Evolutionary conservation across 1,284 basidiomycete genomes (phyloP).

Genomic region (Tilletia caries): DNA sequence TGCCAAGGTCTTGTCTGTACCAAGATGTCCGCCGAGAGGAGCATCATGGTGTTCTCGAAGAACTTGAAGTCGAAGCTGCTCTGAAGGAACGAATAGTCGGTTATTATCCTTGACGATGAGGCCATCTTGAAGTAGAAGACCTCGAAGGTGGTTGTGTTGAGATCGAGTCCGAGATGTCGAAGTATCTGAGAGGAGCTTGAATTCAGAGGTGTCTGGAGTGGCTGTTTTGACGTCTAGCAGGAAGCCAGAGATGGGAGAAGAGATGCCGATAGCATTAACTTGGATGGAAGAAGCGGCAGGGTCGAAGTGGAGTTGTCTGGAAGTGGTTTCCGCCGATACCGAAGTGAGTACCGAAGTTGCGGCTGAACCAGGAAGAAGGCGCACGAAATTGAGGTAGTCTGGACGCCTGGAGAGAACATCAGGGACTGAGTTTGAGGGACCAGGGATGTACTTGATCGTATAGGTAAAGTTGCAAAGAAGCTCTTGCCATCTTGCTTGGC

Average conservation of each 20-base stretch:
- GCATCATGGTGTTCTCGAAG: conserved; percentile 38
- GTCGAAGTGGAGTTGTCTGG: neutral
- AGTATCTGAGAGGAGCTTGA: neutral
- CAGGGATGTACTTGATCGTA: conserved; percentile 20
- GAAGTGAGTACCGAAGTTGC: neutral
- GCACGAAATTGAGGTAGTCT: conserved; percentile 16
- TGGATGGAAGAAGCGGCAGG: neutral
- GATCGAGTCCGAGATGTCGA: neutral
- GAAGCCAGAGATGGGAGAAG: neutral
- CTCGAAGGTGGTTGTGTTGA: neutral
- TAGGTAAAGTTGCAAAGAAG: conserved; percentile 23
- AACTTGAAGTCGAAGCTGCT: conserved; percentile 18
- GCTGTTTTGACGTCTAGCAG: neutral
- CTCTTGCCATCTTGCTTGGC: conserved; percentile 26
- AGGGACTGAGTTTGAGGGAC: conserved; percentile 18
- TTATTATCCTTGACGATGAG: neutral
- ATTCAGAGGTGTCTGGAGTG: neutral
- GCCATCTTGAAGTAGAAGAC: neutral
- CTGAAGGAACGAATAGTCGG: neutral
- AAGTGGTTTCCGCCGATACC: neutral
- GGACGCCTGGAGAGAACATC: conserved; percentile 25
- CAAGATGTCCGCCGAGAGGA: conserved; percentile 56
- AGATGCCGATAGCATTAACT: neutral
- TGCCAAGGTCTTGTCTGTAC: conserved; percentile 54
- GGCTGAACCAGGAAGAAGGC: neutral